Percentiles rank a stretch among this genome's conserved stretches.
Conservation (phyloP, 177 flowering plant genomes). For the Tripterygium wilfordii region DNA sequence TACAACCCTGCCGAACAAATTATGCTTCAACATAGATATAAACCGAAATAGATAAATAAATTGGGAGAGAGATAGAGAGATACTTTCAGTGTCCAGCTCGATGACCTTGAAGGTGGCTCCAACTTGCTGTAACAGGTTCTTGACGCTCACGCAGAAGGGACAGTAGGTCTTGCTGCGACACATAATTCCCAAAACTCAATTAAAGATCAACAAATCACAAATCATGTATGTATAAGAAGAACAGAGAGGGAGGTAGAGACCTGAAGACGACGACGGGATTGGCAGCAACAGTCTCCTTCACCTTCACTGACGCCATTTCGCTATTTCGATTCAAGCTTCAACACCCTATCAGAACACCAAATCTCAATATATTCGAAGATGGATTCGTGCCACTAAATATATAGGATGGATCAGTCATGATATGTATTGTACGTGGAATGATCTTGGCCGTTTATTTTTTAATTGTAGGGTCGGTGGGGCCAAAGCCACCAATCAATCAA, state of each 20-base stretch:
- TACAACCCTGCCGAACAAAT: not conserved
- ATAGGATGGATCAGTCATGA: too few relatives aligned
- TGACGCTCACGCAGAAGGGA: slow-evolving; percentile 66
- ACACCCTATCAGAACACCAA: too few relatives aligned
- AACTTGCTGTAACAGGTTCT: slow-evolving; percentile 56
- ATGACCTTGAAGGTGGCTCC: slow-evolving; percentile 59
- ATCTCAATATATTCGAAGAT: too few relatives aligned
- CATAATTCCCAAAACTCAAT: not conserved
- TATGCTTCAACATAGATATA: not conserved
- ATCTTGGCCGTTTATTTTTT: too few relatives aligned
- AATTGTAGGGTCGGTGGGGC: too few relatives aligned
- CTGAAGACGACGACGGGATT: slow-evolving; percentile 85
- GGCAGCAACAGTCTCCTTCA: slow-evolving; percentile 58
- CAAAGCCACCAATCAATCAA: too few relatives aligned
- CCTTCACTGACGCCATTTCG: slow-evolving; percentile 58
- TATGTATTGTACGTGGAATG: too few relatives aligned
- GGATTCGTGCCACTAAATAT: too few relatives aligned
- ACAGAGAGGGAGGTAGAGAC: slow-evolving; percentile 27
- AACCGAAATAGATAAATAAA: not conserved
- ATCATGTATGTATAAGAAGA: too few relatives aligned
- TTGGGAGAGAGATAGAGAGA: slow-evolving; percentile 8
- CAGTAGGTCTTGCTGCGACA: slow-evolving; percentile 72
- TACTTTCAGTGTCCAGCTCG: slow-evolving; percentile 71
- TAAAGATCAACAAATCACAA: not conserved
- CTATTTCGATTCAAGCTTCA: too few relatives aligned